Conservation (phyloP, 495 filamentous ascomycete species). For the Podospora comata region DNA sequence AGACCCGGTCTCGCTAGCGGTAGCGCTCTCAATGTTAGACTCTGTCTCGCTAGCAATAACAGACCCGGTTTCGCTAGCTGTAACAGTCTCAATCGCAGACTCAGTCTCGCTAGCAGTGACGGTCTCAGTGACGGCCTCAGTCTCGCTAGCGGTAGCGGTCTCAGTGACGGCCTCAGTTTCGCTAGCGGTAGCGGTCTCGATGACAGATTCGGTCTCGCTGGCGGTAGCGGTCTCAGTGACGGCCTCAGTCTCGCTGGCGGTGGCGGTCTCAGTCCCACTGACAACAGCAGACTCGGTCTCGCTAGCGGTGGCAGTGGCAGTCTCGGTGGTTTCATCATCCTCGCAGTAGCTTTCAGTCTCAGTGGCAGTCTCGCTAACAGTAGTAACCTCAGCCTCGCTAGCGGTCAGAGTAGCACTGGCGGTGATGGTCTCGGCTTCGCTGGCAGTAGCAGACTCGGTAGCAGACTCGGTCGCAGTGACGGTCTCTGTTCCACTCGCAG, state of each 20-base stretch:
- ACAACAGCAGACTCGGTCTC: background rate
- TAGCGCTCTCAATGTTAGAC: background rate
- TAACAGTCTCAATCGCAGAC: background rate
- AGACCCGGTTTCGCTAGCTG: background rate
- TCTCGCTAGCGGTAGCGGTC: background rate
- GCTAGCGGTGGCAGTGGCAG: background rate
- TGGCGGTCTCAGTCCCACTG: slow-evolving; percentile 19
- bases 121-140: background rate
- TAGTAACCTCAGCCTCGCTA: background rate
- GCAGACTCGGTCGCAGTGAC: background rate
- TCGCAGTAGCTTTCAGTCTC: background rate
- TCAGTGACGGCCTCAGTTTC: background rate
- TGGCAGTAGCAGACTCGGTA: background rate
- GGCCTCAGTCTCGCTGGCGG: slow-evolving; percentile 32
- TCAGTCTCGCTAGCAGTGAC: slow-evolving; percentile 5
- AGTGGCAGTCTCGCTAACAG: background rate
- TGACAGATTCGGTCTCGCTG: slow-evolving; percentile 23
- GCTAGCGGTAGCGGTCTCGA: background rate
- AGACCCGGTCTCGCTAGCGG: background rate
- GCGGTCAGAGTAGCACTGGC: background rate
- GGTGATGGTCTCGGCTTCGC: background rate
- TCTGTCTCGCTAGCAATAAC: background rate
- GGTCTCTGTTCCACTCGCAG: slow-evolving; percentile 6
- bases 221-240: slow-evolving; percentile 38
- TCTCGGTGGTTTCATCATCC: background rate